These are phyloP conservation scores for Myriosclerotinia scirpicola DNA, from an alignment of 2,329 filamentous ascomycete genomes.

Conservation along the genomic window DNA sequence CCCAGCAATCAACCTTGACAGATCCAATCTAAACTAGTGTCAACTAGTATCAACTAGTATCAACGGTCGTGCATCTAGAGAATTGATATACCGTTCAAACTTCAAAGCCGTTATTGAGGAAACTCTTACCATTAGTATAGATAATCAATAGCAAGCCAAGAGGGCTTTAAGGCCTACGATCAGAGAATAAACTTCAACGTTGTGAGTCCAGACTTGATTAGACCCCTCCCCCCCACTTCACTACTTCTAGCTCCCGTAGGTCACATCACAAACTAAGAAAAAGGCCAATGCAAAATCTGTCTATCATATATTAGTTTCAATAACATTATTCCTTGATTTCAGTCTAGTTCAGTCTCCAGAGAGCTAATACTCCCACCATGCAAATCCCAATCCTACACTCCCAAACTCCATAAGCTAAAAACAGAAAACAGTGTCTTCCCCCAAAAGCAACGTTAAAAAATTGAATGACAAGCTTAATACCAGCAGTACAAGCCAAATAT, in stretches of 20 bases:
- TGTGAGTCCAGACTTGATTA: no score
- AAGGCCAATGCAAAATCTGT: neutral
- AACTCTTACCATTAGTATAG: no score
- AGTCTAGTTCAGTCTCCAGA: neutral
- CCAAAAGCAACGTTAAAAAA: slow-evolving; percentile 13
- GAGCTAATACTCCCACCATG: slow-evolving; percentile 5
- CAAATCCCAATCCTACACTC: slow-evolving; percentile 9
- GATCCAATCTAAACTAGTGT: no score
- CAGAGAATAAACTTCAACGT: slow-evolving; percentile 1
- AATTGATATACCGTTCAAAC: no score
- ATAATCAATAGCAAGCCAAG: no score
- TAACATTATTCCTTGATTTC: slow-evolving; percentile 10
- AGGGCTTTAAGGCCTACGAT: no score
- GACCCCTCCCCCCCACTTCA: neutral
- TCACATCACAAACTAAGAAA: neutral
- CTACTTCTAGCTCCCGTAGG: neutral
- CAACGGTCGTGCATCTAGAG: no score
- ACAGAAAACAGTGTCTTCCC: neutral
- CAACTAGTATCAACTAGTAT: no score
- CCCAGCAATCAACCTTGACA: no score
- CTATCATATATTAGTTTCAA: neutral
- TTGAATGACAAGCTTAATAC: slow-evolving; percentile 11
- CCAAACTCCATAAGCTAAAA: slow-evolving; percentile 13
- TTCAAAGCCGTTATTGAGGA: no score
- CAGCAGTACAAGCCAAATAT: neutral